Percentiles rank a stretch among this genome's conserved stretches.
Conservation (phyloP, 179 eudicot genomes). For the Camellia oleifera region DNA sequence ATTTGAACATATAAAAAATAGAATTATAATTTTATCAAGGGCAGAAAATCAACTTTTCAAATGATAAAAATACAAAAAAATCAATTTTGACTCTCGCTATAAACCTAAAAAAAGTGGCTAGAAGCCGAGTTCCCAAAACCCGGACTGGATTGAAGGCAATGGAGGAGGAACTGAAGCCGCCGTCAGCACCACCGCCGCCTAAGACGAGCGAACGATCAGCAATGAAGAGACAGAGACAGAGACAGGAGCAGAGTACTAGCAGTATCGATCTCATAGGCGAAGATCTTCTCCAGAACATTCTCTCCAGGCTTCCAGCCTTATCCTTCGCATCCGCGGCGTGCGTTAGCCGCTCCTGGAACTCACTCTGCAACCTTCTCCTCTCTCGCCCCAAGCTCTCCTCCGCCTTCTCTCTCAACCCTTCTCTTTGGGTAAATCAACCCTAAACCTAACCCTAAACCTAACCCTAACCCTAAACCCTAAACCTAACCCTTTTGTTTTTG, state of each 20-base stretch:
- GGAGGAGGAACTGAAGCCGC: background rate
- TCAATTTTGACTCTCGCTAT: no score
- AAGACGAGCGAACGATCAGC: background rate
- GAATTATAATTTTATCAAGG: no score
- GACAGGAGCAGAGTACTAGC: background rate
- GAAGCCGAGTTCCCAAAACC: no score
- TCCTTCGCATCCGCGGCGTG: conserved; percentile 82
- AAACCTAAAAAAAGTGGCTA: no score
- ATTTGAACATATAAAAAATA: no score
- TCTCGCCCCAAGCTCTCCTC: conserved; percentile 62
- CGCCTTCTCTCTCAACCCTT: conserved; percentile 61
- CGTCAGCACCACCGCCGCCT: background rate
- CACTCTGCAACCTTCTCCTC: conserved; percentile 49
- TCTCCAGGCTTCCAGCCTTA: conserved; percentile 60
- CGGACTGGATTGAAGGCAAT: background rate
- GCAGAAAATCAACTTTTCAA: no score
- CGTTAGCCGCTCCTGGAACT: conserved; percentile 75
- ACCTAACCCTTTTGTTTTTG: background rate
- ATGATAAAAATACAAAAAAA: no score
- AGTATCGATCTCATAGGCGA: conserved; percentile 41
- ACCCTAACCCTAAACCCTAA: no score
- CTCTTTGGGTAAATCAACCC: conserved; percentile 34
- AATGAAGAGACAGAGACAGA: background rate
- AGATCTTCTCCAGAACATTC: conserved; percentile 54
- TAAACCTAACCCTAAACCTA: no score